Evolutionary conservation across 2,329 filamentous ascomycete species (phyloP).

Genomic region (Cladophialophora chaetospira): DNA sequence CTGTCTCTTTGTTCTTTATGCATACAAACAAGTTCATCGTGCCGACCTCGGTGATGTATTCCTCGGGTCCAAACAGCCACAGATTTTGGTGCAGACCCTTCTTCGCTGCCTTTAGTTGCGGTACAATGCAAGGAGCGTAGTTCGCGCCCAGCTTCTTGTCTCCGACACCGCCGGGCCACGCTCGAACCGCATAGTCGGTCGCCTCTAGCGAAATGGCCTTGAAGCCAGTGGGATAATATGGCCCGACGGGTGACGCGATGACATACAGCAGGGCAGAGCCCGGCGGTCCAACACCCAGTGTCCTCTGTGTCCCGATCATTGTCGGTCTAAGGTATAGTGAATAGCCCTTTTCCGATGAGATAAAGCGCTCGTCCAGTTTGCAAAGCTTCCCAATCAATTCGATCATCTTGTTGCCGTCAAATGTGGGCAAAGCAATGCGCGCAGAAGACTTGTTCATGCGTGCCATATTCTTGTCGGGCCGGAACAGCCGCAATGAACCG

Average conservation of each 20-base stretch:
- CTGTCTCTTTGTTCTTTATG: slow-evolving; percentile 80
- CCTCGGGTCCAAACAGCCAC: slow-evolving; percentile 94
- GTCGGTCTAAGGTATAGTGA: slow-evolving; percentile 94
- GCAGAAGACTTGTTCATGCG: slow-evolving; percentile 88
- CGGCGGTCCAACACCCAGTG: slow-evolving; percentile 88
- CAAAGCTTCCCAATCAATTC: slow-evolving; percentile 80
- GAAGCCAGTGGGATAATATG: slow-evolving; percentile 98
- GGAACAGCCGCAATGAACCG: slow-evolving; percentile 81
- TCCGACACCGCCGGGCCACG: slow-evolving; percentile 96
- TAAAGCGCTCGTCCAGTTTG: slow-evolving; percentile 82
- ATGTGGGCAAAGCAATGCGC: slow-evolving; percentile 89
- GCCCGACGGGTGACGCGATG: slow-evolving; percentile 93
- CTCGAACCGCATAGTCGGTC: slow-evolving; percentile 92
- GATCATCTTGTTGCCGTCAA: slow-evolving; percentile 72
- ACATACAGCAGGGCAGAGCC: slow-evolving; percentile 89
- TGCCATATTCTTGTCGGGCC: slow-evolving; percentile 94
- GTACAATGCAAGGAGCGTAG: slow-evolving; percentile 98
- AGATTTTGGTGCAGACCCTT: slow-evolving; percentile 97
- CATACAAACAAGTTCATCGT: slow-evolving; percentile 98
- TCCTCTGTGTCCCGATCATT: slow-evolving; percentile 95
- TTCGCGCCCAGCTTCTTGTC: slow-evolving; percentile 99
- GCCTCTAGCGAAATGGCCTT: slow-evolving; percentile 95
- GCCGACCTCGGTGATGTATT: slow-evolving; percentile 94
- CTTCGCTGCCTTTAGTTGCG: slow-evolving; percentile 86
- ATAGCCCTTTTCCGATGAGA: slow-evolving; percentile 82